Evolutionary conservation across 2,329 filamentous ascomycete genomes (phyloP), one percentile per base, ranked within the genome.

Genomic region (Dryadomyces sulphureus): DNA sequence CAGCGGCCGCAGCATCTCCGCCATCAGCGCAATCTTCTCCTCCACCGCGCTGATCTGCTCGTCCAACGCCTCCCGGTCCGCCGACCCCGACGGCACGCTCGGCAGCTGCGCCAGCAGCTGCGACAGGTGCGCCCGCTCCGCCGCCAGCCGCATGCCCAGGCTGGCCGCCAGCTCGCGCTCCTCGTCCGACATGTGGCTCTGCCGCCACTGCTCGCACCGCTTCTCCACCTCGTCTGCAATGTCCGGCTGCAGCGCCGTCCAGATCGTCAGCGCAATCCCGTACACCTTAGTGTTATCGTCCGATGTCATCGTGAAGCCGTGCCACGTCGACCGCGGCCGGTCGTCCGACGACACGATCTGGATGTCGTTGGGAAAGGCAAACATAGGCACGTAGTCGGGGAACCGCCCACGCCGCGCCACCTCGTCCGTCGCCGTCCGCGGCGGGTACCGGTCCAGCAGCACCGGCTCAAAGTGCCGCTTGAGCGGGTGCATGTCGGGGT

Each of bases 321-420:
- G 92, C 92, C 92, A 98, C 21, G 89, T 95, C n/a, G 92, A 90
- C 50, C 88, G 75, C 1, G 92, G 92, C 50, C 89, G 76, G 60
- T 94, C 87, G 57, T 98, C 92, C 1, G 89, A 89, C 1, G 92
- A 95, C 9, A 96, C 86, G 45, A 98, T 92, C 52, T 88, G 88
- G 55, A 98, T 92, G 61, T 98, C 92, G 62, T 96, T 95, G 40
- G 92, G 92, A 57, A 96, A 98, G 45, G 92, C 89, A 63, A 98
- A 98, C 92, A 98, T 96, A 47, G 92, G 92, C 17, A 98, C 87
- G 57, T 95, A 98, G 59, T 98, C 92, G 1, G 92, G 92, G 58
- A 98, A 96, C 48, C 76, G 81, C 45, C 87, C 88, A 57, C 92
- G 75, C 56, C 83, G 75, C 54, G 84, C 77, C 44, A 83, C 64